Evolutionary conservation across 805 yeast genomes (phyloP).

Genomic region (Zygosaccharomyces kombuchaensis): DNA sequence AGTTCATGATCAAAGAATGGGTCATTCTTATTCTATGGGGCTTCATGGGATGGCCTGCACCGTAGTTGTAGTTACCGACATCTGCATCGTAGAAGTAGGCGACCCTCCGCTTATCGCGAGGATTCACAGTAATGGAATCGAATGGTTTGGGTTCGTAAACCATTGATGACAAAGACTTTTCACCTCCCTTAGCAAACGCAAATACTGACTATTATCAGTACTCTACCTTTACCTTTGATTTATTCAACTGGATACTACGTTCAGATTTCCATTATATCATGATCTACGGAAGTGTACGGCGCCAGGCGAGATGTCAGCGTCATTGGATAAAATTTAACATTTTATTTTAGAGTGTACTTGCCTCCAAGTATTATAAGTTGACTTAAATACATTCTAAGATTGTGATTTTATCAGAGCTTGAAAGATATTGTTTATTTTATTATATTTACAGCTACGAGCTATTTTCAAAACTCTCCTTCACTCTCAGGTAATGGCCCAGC

Average conservation of each 20-base stretch:
- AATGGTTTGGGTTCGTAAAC: slow-evolving; percentile 54
- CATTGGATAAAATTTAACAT: neutral
- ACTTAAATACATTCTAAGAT: no score
- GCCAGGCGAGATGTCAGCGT: neutral
- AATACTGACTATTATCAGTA: neutral
- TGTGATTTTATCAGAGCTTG: neutral
- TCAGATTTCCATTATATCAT: neutral
- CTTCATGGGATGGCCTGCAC: slow-evolving; percentile 98
- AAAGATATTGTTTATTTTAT: neutral
- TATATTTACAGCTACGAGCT: neutral
- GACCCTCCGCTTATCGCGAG: slow-evolving; percentile 51
- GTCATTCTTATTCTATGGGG: slow-evolving; percentile 99
- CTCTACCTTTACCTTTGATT: neutral
- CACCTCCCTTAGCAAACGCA: neutral
- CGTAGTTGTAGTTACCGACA: slow-evolving; percentile 96
- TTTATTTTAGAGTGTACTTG: no score
- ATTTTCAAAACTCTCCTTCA: slow-evolving; percentile 72
- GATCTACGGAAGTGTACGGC: neutral
- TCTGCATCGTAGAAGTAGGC: slow-evolving; percentile 86
- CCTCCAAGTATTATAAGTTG: no score
- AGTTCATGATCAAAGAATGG: slow-evolving; percentile 93
- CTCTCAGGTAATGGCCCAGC: slow-evolving; percentile 69
- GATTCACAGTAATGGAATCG: slow-evolving; percentile 54
- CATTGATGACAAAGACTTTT: slow-evolving; percentile 30
- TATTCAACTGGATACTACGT: neutral